phyloP scores from a whole-genome alignment of 805 yeast species.

The Wickerhamiella dianesei region DNA sequence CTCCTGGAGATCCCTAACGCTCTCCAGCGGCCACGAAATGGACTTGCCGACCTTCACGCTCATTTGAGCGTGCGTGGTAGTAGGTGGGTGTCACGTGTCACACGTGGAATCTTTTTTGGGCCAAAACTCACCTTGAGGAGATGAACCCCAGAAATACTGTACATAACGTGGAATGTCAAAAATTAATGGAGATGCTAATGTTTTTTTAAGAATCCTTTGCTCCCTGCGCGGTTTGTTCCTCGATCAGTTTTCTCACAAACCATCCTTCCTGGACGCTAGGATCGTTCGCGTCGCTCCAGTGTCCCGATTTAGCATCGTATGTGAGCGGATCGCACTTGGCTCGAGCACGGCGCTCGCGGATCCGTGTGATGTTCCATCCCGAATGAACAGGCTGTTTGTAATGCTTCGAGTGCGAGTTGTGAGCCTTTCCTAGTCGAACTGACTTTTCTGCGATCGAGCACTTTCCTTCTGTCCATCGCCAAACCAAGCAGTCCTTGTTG shows the following conservation, averaged over 20 bases:
- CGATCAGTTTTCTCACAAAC: neutral
- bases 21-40: slow-evolving; percentile 4
- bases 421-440: slow-evolving; percentile 12
- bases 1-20: neutral
- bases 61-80: no score
- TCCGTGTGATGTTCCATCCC: slow-evolving; percentile 26
- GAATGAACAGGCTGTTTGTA: slow-evolving; percentile 10
- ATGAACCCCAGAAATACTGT: no score
- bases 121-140: no score
- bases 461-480: slow-evolving; percentile 9
- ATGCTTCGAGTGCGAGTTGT: slow-evolving; percentile 7
- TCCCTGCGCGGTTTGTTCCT: neutral
- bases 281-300: neutral
- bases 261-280: neutral
- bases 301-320: neutral
- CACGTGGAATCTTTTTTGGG: no score
- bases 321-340: slow-evolving; percentile 13
- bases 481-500: slow-evolving; percentile 9
- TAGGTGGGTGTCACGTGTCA: no score
- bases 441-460: slow-evolving; percentile 6
- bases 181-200: no score
- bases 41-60: neutral
- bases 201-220: no score
- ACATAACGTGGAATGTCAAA: no score
- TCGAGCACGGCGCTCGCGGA: slow-evolving; percentile 18